Base-by-base conservation (phyloP, 2,329 filamentous ascomycete genomes). In the Dactylellina cionopaga region DNA sequence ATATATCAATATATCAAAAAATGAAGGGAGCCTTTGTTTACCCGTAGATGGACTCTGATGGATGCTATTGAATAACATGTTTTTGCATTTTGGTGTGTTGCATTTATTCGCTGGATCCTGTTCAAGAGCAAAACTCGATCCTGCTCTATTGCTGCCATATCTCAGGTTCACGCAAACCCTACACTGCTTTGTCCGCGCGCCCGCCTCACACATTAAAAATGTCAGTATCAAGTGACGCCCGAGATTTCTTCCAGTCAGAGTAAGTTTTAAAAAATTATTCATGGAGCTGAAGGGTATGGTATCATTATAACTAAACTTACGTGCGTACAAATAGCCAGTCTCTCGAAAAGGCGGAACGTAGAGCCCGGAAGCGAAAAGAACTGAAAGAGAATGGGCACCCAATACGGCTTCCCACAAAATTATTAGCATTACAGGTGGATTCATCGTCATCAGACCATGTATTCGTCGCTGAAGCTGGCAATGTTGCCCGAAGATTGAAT, bases 171-270 rank as follows among this genome's bases (percentile, higher is more conserved):
- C 49, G 49, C 56, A 13, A 51, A 63, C 49, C 49, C 60, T 51
- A 9, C 60, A 25, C 33, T 47, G 7, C 17, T 11, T 33, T n/a
- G 7, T 55, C 27, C 10, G 27, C 19, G n/a, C 33, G n/a, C 46
- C 5, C 10, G 5, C 17, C 35, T 59, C 39, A 39, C 13, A 33
- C 39, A 17, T 43, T 37, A 41, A 72, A 66, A 39, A 89, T 87
- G 83, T 90, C 90, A 80, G 85, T 87, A 74, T 90, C 90, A 25
- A 85, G 86, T 54, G 87, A 96, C 78, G 85, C 89, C 55, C 89
- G 90, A 27, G 88, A 95, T 79, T 98, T 96, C 83, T 98, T 98
- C 79, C 91, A 97, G 81, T 96, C 92, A 27, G 90, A 93, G 92
- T 95, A 82, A 81, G 88, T 80, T 35, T 73, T 60, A 58, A 31